Evolutionary conservation across 2,329 filamentous ascomycete genomes (phyloP), one percentile per base, ranked within the genome.

Genomic region (Lomentospora prolificans): DNA sequence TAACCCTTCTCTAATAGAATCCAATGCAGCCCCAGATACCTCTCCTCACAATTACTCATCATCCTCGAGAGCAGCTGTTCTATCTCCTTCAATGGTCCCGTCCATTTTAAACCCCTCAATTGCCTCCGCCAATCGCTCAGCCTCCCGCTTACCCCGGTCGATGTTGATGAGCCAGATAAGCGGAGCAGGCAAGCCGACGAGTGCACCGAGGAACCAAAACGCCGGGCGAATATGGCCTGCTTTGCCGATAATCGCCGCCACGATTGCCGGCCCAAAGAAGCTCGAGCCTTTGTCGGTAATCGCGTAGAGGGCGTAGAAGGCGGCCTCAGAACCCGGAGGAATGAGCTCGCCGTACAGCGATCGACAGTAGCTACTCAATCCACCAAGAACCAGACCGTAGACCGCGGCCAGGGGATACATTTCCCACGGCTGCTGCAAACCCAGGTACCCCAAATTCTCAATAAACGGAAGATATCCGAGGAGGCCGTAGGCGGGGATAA

Each of bases 261-360:
- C 94, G 66, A 99, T 92, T 0, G 90, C 87, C 0, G 94, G 94
- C 0, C 94, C 94, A 69, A 99, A 96, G 2, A 97, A 78, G 66
- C 89, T 95, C 22, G 88, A 94, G 1, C 92, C 91, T 70, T 99
- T 99, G 69, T 99, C 94, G 1, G 94, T 97, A 60, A 97, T 96
- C 33, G 94, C 94, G 66, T 97, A 99, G 1, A 99, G 76, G 0
- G 92, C 91, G 67, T 95, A 99, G 66, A 99, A 99, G 0, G 92
- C 91, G 0, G 94, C 91, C 70, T 99, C 94, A 28, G 87, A 95
- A 3, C 94, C 94, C 0, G 90, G 89, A 1, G 94, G 94, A 56
- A 99, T 95, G 57, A 99, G 78, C 69, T 97, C 91, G 39, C 90
- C 91, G 66, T 89, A 99, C 3, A 99, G 77, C 58, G 89, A 91